A percentile compares a stretch with the other conserved stretches of the same genome.
phyloP scores from a whole-genome alignment of 495 filamentous ascomycete species.

The Rhypophila decipiens region DNA sequence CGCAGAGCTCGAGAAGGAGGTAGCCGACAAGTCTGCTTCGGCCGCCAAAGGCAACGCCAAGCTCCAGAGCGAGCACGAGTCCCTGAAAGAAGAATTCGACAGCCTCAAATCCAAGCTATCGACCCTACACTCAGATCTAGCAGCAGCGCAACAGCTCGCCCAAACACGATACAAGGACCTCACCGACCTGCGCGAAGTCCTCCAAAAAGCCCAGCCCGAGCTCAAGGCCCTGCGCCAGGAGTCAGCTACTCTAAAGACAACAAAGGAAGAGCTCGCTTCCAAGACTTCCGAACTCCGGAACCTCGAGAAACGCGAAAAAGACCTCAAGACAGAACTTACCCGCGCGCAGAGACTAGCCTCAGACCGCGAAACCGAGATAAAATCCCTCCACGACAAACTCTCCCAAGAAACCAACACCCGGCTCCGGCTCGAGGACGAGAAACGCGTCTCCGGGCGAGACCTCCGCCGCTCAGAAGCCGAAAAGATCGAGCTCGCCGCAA shows the following conservation, averaged over 20 bases:
- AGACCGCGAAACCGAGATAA: conserved; percentile 72
- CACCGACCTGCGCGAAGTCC: conserved; percentile 65
- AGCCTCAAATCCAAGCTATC: conserved; percentile 62
- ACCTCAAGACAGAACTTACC: conserved; percentile 66
- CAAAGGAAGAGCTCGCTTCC: conserved; percentile 64
- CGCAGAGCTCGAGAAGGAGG: conserved; percentile 56
- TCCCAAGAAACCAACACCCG: conserved; percentile 66
- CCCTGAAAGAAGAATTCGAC: conserved; percentile 65
- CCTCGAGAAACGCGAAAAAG: conserved; percentile 73
- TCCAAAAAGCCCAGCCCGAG: conserved; percentile 84
- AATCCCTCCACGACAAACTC: conserved; percentile 66
- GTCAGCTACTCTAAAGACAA: conserved; percentile 59
- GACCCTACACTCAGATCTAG: conserved; percentile 74
- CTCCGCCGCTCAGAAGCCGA: conserved; percentile 68
- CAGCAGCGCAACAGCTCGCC: conserved; percentile 78
- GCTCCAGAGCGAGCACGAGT: conserved; percentile 51
- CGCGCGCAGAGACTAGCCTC: conserved; percentile 59
- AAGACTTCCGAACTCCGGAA: conserved; percentile 63
- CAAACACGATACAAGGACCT: conserved; percentile 82
- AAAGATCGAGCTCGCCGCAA: conserved; percentile 67
- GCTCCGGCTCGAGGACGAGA: conserved; percentile 68
- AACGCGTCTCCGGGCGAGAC: conserved; percentile 63
- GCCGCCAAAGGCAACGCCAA: conserved; percentile 35
- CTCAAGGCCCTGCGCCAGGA: conserved; percentile 69
- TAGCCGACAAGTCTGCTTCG: conserved; percentile 35